Base-by-base conservation (phyloP, 208 protist genomes). In the Acanthamoeba sp. region DNA sequence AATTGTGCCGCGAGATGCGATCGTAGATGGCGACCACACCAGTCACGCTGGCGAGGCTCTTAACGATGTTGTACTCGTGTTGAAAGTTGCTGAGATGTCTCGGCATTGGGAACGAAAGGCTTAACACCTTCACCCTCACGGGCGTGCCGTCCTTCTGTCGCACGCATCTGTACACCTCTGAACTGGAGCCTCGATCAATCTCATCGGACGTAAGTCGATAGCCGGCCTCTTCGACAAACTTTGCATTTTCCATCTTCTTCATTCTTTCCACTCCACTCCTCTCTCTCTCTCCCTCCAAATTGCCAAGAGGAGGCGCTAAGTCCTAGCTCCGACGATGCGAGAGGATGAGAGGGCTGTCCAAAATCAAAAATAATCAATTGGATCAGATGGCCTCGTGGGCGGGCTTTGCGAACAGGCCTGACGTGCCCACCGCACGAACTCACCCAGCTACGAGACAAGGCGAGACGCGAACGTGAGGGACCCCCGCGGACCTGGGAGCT, bases 21-120 rank as follows among this genome's bases (percentile, higher is more conserved):
- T 69, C 85, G 32, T 71, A 50, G 16, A 91, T 69, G 24, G 52
- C 59, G 27, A 91, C 85, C 32, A 91, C 85, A 10, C 85, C 85
- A 6, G 9, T 18, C 45, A 91, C 85, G 7, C 38, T n/a, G 42
- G 22, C 59, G 38, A 91, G 85, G 27, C 40, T 42, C 36, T 91
- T 52, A 7, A 91, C 85, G 14, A 91, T 91, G 38, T 91, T 62
- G 55, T 45, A 42, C 85, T 91, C 85, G 52, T 91, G 85, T 24
- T 91, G 85, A n/a, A 91, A 91, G 52, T 91, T 91, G 85, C 52
- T 55, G 55, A 91, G 85, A 57, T 91, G 85, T 69, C 85, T 14
- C 14, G 85, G 85, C 85, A 91, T n/a, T 12, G 85, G 85, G 32
- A 91, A 91, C 34, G 85, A 91, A 10, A 91, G 52, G 52, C 52